Evolutionary conservation across 768 basidiomycete species (phyloP), one percentile per base, ranked within the genome.

Genomic region (Imleria badia): DNA sequence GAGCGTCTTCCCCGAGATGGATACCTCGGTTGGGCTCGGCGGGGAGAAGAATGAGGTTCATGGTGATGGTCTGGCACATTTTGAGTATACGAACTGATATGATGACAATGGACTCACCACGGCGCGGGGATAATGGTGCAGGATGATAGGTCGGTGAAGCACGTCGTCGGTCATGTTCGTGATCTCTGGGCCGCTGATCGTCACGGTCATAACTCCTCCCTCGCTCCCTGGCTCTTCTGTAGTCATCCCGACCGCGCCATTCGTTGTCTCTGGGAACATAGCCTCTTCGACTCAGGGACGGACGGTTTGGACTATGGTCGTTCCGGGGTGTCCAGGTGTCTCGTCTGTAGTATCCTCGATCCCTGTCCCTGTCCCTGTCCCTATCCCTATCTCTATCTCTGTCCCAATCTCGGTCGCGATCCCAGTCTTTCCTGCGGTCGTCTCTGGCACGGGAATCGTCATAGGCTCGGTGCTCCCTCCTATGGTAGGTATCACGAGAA

Each of bases 401-500:
- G 6, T 69, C 66, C 9, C 52, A 30, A 19, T 59, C 58, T 6
- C 64, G 42, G 17, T 69, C 69, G 2, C 54, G 48, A 22, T 62
- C 64, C 55, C 63, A 53, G n/a, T 69, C 66, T n/a, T 34, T 56
- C 52, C 66, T 55, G 46, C 62, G 62, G 50, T 67, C 65, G 17
- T 67, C 65, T 43, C 64, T 51, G 12, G 30, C 14, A 39, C 61
- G 63, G 12, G 40, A 1, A 36, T 66, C 66, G 7, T 68, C 67
- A 36, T 56, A 56, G 14, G 33, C 13, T 30, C 66, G 52, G 40
- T 68, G 56, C 3, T 66, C 64, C 30, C 67, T 49, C 34, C 44
- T 54, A 35, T 62, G 57, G 26, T 62, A 58, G 1, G 48, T 12
- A 43, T 67, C 60, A 19, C 65, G 62, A 59, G 62, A 50, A 30